These are phyloP conservation scores for Coemansia sp. DNA, from an alignment of 192 early-diverging fungal genomes.

Conservation along the genomic window DNA sequence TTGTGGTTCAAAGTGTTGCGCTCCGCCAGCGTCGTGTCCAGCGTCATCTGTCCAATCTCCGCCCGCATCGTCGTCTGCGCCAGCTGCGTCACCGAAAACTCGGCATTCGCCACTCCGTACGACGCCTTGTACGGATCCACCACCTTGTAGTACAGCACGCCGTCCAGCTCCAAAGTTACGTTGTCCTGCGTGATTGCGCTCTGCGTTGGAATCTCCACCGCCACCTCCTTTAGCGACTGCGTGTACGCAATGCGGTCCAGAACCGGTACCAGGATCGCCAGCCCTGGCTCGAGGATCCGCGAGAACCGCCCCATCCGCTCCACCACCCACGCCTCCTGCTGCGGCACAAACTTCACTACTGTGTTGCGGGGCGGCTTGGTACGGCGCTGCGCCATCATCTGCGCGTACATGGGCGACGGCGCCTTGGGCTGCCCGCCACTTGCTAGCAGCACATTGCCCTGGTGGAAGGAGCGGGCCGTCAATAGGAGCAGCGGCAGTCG, in stretches of 20 bases:
- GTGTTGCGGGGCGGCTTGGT: conserved; percentile 30
- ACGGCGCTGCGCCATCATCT: conserved; percentile 4
- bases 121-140: conserved; percentile 91
- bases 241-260: conserved; percentile 90
- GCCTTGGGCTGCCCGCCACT: neutral
- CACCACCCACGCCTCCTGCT: conserved; percentile 97
- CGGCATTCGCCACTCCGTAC: conserved; percentile 92
- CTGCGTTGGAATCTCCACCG: conserved; percentile 86
- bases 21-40: conserved; percentile 93
- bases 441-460: neutral
- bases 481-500: neutral
- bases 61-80: conserved; percentile 99
- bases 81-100: conserved; percentile 93
- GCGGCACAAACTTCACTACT: conserved; percentile 94
- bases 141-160: conserved; percentile 93
- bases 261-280: conserved; percentile 85
- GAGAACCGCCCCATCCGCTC: conserved; percentile 91
- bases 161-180: conserved; percentile 93
- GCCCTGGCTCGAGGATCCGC: conserved; percentile 84
- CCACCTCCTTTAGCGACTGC: conserved; percentile 92
- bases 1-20: conserved; percentile 88
- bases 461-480: conserved; percentile 1
- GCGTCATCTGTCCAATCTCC: conserved; percentile 97
- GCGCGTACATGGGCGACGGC: conserved; percentile 2
- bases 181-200: conserved; percentile 96